These are phyloP conservation scores for Lyophyllum atratum DNA, from an alignment of 768 basidiomycete genomes.

Conservation along the genomic window DNA sequence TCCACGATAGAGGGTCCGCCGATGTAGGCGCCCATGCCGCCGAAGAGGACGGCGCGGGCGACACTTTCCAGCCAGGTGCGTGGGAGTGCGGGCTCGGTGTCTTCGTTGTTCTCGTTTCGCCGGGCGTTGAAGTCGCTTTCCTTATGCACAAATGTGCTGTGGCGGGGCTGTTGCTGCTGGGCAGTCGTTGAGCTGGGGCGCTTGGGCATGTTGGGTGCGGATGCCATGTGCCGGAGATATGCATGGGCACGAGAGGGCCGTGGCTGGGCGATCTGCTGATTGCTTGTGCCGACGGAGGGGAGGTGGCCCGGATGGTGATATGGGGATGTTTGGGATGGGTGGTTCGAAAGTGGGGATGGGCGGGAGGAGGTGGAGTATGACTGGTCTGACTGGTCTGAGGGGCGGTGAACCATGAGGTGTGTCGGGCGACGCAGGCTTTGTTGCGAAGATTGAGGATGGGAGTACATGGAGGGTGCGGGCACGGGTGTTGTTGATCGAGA, in stretches of 20 bases:
- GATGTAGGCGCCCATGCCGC: slow-evolving; percentile 46
- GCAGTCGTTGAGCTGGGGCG: slow-evolving; percentile 35
- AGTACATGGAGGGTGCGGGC: slow-evolving; percentile 1
- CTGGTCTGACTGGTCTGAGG: slow-evolving; percentile 12
- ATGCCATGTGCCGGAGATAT: slow-evolving; percentile 77
- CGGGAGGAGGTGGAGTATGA: slow-evolving; percentile 11
- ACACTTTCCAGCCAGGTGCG: slow-evolving; percentile 72
- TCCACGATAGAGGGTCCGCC: slow-evolving; percentile 36
- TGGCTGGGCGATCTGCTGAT: slow-evolving; percentile 29
- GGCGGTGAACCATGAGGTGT: slow-evolving; percentile 11
- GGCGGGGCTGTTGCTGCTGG: slow-evolving; percentile 7
- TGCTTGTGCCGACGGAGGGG: slow-evolving; percentile 27
- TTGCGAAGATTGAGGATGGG: slow-evolving; percentile 12
- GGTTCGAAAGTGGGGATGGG: slow-evolving; percentile 8
- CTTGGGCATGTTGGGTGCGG: slow-evolving; percentile 44
- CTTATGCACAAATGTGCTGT: slow-evolving; percentile 31
- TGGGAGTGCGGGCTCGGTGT: slow-evolving; percentile 56
- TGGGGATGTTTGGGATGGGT: slow-evolving; percentile 23
- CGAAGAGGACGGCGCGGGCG: slow-evolving; percentile 63
- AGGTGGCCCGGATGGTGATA: slow-evolving; percentile 19
- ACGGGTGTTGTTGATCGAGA: slow-evolving; percentile 15
- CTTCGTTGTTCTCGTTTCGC: slow-evolving; percentile 32
- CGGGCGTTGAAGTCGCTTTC: slow-evolving; percentile 28
- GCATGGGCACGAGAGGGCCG: slow-evolving; percentile 59
- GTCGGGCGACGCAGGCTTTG: slow-evolving; percentile 9